Conservation (phyloP, 257 asterid genomes). For the Solanum megistacrolobum region DNA sequence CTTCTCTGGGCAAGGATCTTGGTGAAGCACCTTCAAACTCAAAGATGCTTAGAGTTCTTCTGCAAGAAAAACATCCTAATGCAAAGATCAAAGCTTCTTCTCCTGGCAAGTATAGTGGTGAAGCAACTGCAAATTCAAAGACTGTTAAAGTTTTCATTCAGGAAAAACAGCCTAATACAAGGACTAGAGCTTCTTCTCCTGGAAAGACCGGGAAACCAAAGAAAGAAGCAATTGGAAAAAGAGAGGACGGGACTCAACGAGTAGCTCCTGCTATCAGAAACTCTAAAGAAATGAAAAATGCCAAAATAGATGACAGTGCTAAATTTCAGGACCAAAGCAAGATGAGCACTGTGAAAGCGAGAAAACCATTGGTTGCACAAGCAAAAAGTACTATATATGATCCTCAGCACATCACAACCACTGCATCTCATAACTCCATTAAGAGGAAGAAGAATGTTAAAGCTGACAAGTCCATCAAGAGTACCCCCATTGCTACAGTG, state of each 20-base stretch:
- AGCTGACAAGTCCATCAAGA: slow-evolving; percentile 19
- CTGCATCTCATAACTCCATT: slow-evolving; percentile 9
- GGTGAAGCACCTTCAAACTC: neutral
- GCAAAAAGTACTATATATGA: neutral
- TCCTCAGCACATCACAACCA: neutral
- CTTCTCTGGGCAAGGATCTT: neutral
- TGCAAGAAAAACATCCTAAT: neutral
- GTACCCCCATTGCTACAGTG: slow-evolving; percentile 25
- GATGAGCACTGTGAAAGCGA: neutral
- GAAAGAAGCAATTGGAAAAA: neutral
- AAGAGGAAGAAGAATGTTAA: slow-evolving; percentile 27
- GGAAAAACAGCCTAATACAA: neutral
- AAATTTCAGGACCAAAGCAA: neutral
- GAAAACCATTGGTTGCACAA: neutral
- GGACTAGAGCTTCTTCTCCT: neutral
- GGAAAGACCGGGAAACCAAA: neutral
- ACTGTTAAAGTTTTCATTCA: neutral
- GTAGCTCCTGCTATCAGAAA: neutral
- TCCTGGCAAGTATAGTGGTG: neutral
- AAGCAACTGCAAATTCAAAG: neutral
- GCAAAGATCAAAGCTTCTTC: neutral
- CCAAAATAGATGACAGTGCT: neutral
- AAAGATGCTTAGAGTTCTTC: neutral
- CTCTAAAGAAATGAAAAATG: neutral
- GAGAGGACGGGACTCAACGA: neutral